Base-by-base conservation (phyloP, 768 basidiomycete species). In the Amanita thiersii region DNA sequence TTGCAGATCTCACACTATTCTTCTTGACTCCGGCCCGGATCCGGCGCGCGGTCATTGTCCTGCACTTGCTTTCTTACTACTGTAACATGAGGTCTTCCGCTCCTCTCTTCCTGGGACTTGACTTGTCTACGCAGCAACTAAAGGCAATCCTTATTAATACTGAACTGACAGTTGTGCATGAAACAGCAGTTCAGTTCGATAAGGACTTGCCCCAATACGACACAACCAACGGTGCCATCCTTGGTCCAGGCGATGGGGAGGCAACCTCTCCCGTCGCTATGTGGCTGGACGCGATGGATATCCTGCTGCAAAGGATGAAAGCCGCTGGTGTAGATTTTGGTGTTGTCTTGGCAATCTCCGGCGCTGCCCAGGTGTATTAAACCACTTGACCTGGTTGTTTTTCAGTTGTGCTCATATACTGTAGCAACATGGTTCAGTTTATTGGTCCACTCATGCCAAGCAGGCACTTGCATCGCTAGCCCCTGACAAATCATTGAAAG, bases 341-440 rank as follows among this genome's bases (percentile, higher is more conserved):
- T 30, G 59, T 66, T 23, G 77, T 90, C 47, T 63, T 63, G 3
- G 80, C 75, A 8, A 68, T 91, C 44, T 83, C 82, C 30, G 87
- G 87, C 8, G 85, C 84, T 12, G 86, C 79, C 8, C 86, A 89
- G 69, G 85, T 85, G 50, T 44, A 66, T 36, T 34, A 23, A 26
- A 35, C 43, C 9, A 45, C 35, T 39, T 37, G 20, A 24, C 30
- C 34, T 9, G 8, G 17, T 12, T 20, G 12, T 32, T 32, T 30
- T 39, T 35, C 4, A 24, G 21, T n/a, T 17, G 37, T 18, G 41
- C 34, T 28, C n/a, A 34, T 4, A 19, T 20, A 21, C 19, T 12
- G 19, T 34, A 86, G 83, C 86, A 89, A 84, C 88, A 90, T 56
- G 86, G 86, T 15, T 86, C 85, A 3, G 83, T 90, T 2, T 89